Conservation (phyloP, 1,284 basidiomycete species). For the Cutaneotrichosporon dermatis region DNA sequence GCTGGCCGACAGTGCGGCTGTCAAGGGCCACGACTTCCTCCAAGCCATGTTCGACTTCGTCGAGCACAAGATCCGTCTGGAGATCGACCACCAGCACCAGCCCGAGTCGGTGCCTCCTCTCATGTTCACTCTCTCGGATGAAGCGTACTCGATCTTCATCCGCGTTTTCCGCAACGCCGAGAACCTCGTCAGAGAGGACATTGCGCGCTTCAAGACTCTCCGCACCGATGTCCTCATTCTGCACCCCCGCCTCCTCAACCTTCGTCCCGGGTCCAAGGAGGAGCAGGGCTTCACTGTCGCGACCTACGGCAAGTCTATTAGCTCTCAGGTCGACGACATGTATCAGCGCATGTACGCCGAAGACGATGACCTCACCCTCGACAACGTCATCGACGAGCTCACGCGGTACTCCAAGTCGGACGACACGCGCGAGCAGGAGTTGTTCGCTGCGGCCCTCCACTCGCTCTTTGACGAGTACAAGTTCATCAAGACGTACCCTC, state of each 20-base stretch:
- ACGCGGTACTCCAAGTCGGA: conserved; percentile 78
- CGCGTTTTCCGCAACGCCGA: conserved; percentile 66
- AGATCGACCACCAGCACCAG: conserved; percentile 62
- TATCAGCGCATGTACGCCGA: conserved; percentile 99
- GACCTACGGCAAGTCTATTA: conserved; percentile 81
- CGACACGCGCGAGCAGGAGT: conserved; percentile 82
- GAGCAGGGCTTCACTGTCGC: conserved; percentile 91
- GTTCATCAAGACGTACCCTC: conserved; percentile 96
- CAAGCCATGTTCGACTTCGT: conserved; percentile 81
- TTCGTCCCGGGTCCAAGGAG: conserved; percentile 79
- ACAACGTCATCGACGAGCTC: conserved; percentile 85
- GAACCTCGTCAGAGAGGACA: conserved; percentile 61
- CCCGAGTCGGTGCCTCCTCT: conserved; percentile 63
- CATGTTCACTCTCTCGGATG: conserved; percentile 44
- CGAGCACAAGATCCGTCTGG: conserved; percentile 84
- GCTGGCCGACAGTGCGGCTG: conserved; percentile 79
- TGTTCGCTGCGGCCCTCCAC: conserved; percentile 98
- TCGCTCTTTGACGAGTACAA: conserved; percentile 99
- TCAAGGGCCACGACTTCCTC: conserved; percentile 79
- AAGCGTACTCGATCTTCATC: conserved; percentile 86
- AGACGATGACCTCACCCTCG: conserved; percentile 72
- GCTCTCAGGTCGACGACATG: conserved; percentile 87
- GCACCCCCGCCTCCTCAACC: conserved; percentile 92
- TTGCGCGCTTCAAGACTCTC: conserved; percentile 85
- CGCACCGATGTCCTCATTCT: conserved; percentile 92